Base-by-base conservation (phyloP, 2,329 filamentous ascomycete genomes). In the Neodidymelliopsis sp. region DNA sequence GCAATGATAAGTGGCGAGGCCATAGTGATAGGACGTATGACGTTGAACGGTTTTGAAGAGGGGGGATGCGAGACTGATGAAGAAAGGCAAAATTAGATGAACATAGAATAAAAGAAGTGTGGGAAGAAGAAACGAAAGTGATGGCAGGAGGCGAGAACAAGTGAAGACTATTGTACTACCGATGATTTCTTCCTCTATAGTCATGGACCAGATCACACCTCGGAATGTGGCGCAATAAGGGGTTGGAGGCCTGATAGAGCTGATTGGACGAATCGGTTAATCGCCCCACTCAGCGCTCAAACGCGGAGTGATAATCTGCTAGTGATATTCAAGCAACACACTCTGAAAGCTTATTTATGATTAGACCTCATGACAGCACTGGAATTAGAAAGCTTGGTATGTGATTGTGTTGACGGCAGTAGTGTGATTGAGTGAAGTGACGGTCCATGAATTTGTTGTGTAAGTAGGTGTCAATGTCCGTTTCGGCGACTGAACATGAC, bases 1-100 rank as follows among this genome's bases (percentile, higher is more conserved):
- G 43, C 43, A 16, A 54, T 4, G 19, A 54, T 2, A 10, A 56
- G n/a, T 24, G 31, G 41, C 10, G 49, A 52, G 13, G 36, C 8
- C 55, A 58, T 57, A 16, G 24, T 41, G 37, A 39, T 12, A 23
- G n/a, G 24, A 11, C 7, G 12, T 25, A 20, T n/a, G n/a, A n/a
- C n/a, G 28, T 19, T 6, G 4, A 19, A 12, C 23, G 11, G 10
- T 10, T 13, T 2, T 5, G 2, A 7, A 33, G 2, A 7, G 15
- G 9, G 6, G 19, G 13, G 12, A 8, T 2, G n/a, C 18, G 24
- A 23, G 13, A 23, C n/a, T n/a, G n/a, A n/a, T n/a, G n/a, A n/a
- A n/a, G n/a, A n/a, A n/a, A n/a, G n/a, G n/a, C n/a, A n/a, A n/a
- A n/a, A n/a, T n/a, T n/a, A n/a, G n/a, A n/a, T n/a, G n/a, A n/a